These are phyloP conservation scores for Aphanoascus verrucosus DNA, from an alignment of 2,329 filamentous ascomycete species.

Conservation along the genomic window DNA sequence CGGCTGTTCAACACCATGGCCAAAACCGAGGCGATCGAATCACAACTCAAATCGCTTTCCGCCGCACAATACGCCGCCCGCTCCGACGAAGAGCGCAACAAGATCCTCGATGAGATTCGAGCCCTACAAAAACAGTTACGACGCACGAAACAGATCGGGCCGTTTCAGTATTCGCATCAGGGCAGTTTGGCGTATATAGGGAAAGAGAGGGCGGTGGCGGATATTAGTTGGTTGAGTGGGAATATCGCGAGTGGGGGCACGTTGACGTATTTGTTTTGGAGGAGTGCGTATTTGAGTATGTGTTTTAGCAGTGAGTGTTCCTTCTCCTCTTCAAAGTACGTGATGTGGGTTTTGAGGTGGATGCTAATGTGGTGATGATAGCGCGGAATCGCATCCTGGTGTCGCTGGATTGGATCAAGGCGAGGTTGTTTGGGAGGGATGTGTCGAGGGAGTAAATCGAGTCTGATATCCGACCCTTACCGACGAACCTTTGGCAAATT, in stretches of 20 bases:
- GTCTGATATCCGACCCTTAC: too few relatives aligned
- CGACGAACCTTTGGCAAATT: too few relatives aligned
- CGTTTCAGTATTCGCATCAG: constrained; percentile 98
- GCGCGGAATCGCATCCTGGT: constrained; percentile 91
- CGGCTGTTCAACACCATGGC: constrained; percentile 98
- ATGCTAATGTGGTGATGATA: constrained; percentile 30
- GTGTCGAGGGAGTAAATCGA: constrained; percentile 45
- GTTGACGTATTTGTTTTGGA: constrained; percentile 96
- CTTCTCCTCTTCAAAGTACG: too few relatives aligned
- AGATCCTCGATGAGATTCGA: constrained; percentile 66
- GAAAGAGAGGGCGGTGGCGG: constrained; percentile 92
- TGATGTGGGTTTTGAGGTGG: constrained; percentile 15
- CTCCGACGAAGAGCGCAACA: constrained; percentile 47
- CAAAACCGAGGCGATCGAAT: constrained; percentile 75
- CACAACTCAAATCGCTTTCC: constrained; percentile 59
- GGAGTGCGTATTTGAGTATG: constrained; percentile 97
- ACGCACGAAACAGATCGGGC: constrained; percentile 86
- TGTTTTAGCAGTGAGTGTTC: constrained; percentile 89
- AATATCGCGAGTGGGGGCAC: constrained; percentile 90
- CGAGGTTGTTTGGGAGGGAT: constrained; percentile 90
- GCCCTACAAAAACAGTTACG: constrained; percentile 74
- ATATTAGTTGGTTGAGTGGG: constrained; percentile 93
- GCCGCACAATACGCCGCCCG: constrained; percentile 57
- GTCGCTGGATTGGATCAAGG: constrained; percentile 90
- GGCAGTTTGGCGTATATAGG: constrained; percentile 96